Evolutionary conservation across 768 basidiomycete genomes (phyloP), one percentile per base, ranked within the genome.

Genomic region (Suillus discolor): DNA sequence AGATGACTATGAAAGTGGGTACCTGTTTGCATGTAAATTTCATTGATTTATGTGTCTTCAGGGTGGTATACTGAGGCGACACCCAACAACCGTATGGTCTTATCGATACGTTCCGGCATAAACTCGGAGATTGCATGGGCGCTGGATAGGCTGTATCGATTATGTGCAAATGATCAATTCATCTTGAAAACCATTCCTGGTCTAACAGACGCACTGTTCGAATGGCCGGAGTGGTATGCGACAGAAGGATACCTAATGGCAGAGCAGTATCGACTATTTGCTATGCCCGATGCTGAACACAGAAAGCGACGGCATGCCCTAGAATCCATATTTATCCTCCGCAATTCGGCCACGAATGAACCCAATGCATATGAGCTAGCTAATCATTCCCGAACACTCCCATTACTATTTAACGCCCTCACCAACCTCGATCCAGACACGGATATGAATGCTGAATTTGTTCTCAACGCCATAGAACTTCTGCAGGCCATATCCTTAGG

Each of bases 201-300:
- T 11, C 81, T 96, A 49, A 86, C 92, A 31, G 91, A 94, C 70
- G 90, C 89, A 6, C 81, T 98, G 25, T 91, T 94, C 66, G 91
- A 91, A 72, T 94, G 91, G 91, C 94, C 96, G 3, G 89, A 92
- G 72, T 91, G 89, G 89, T 96, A 92, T 74, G 81, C 88, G 60
- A 81, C 74, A 3, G 85, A 88, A 68, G 89, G 89, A n/a, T 80
- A 85, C 70, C 81, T 82, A 68, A 75, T 79, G 64, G 77, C 79
- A 55, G 82, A 85, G 31, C 71, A 73, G 42, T 68, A 79, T 39
- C 62, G 77, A 11, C 76, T 93, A 44, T 94, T 93, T 68, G 84
- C 89, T 34, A 73, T 83, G 20, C 75, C 85, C 0, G 81, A 82
- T 12, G 82, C 83, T 20, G 77, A 81, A 53, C 81, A 83, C 51